Conservation (phyloP, 2,329 filamentous ascomycete genomes). For the Setomelanomma holmii region DNA sequence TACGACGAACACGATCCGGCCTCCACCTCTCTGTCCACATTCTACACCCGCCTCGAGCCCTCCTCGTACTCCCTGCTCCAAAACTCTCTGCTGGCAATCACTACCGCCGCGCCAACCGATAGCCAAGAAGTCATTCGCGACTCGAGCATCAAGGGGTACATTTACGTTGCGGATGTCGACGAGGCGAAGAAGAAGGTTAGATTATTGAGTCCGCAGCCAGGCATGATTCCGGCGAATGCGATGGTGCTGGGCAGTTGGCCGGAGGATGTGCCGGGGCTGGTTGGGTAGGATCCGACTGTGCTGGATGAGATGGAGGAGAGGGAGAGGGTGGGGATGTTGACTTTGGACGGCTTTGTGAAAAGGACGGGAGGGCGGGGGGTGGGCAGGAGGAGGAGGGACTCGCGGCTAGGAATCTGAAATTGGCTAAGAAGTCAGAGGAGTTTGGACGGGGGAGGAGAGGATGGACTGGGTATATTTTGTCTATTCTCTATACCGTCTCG, state of each 20-base stretch:
- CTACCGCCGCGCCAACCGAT: slow-evolving; percentile 76
- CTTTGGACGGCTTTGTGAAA: not conserved
- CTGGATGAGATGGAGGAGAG: not conserved
- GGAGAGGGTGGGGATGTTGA: not conserved
- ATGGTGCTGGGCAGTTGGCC: slow-evolving; percentile 88
- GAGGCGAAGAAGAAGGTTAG: slow-evolving; percentile 81
- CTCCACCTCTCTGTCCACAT: slow-evolving; percentile 39
- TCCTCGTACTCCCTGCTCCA: slow-evolving; percentile 67
- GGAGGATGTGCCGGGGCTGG: slow-evolving; percentile 79
- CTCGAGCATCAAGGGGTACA: slow-evolving; percentile 86
- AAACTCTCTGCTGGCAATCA: slow-evolving; percentile 84
- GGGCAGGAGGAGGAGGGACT: not conserved
- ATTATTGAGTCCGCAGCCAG: slow-evolving; percentile 82
- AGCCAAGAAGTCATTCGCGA: slow-evolving; percentile 75
- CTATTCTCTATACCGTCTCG: not conserved
- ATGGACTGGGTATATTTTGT: not conserved
- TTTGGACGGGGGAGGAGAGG: no score
- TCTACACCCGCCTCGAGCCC: slow-evolving; percentile 70
- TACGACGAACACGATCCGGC: slow-evolving; percentile 56
- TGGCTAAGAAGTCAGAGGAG: not conserved
- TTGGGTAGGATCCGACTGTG: slow-evolving; percentile 46
- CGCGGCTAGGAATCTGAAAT: not conserved
- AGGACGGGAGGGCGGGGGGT: not conserved
- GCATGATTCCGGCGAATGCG: slow-evolving; percentile 78
- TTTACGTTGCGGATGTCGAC: slow-evolving; percentile 92